These are phyloP conservation scores for Aspergillus vadensis DNA, from an alignment of 2,329 filamentous ascomycete species.

Conservation along the genomic window DNA sequence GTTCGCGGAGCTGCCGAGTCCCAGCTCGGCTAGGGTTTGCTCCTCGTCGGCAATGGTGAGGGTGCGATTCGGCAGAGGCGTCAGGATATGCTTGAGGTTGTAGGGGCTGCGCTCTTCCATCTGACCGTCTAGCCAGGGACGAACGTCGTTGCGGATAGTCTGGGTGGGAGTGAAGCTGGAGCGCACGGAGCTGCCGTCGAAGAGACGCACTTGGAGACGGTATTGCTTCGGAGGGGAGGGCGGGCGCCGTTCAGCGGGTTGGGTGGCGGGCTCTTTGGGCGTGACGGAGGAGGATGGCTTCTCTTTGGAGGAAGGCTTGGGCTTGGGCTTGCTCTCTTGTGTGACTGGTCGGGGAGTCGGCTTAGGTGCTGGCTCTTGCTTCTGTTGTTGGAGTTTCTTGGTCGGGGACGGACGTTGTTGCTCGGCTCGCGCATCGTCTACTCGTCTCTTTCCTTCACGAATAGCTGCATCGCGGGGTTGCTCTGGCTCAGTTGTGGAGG, in stretches of 20 bases:
- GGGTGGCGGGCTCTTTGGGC: slow-evolving; percentile 8
- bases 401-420: slow-evolving; percentile 41
- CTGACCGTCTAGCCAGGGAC: slow-evolving; percentile 73
- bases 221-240: slow-evolving; percentile 43
- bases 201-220: slow-evolving; percentile 75
- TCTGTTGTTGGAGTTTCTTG: slow-evolving; percentile 61
- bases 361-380: slow-evolving; percentile 25
- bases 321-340: not conserved
- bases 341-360: not conserved
- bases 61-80: slow-evolving; percentile 72
- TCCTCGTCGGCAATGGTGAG: slow-evolving; percentile 76
- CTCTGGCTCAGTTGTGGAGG: not conserved
- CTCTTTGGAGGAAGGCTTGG: not conserved
- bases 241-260: slow-evolving; percentile 11
- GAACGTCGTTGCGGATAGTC: slow-evolving; percentile 66
- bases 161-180: slow-evolving; percentile 66
- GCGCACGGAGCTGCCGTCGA: slow-evolving; percentile 80
- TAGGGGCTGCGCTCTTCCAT: slow-evolving; percentile 66
- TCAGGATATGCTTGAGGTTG: slow-evolving; percentile 79
- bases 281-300: slow-evolving; percentile 10
- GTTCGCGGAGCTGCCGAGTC: slow-evolving; percentile 76
- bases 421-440: not conserved
- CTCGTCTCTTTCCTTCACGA: slow-evolving; percentile 5
- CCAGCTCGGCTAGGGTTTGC: slow-evolving; percentile 67
- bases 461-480: not conserved